These are phyloP conservation scores for Biscogniauxia marginata DNA, from an alignment of 2,329 filamentous ascomycete genomes.

Conservation along the genomic window DNA sequence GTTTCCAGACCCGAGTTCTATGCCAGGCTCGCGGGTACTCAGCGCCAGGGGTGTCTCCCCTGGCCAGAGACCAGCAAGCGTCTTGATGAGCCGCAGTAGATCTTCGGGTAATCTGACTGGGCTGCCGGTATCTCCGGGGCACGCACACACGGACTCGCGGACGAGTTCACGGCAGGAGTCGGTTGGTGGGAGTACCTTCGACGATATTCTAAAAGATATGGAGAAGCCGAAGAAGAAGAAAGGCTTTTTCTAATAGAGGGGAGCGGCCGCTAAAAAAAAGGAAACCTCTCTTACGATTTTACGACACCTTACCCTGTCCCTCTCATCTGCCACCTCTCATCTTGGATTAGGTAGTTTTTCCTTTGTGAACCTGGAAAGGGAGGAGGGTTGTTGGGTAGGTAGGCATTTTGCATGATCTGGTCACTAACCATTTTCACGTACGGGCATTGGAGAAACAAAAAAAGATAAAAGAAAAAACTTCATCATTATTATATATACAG, in stretches of 20 bases:
- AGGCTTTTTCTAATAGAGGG: slow-evolving; percentile 27
- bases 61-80: slow-evolving; percentile 24
- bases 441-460: background rate
- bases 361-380: too few species aligned
- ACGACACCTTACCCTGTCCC: background rate
- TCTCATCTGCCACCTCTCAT: background rate
- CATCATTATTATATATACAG: background rate
- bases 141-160: background rate
- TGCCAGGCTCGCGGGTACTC: slow-evolving; percentile 25
- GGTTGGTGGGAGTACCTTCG: slow-evolving; percentile 33
- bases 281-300: background rate
- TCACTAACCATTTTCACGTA: background rate
- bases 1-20: slow-evolving; percentile 16
- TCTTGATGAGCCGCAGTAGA: slow-evolving; percentile 29
- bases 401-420: background rate
- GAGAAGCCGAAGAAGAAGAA: slow-evolving; percentile 36
- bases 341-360: background rate
- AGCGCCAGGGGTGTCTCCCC: slow-evolving; percentile 26
- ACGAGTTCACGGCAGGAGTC: slow-evolving; percentile 27
- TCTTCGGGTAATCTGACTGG: slow-evolving; percentile 32
- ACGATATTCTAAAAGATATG: slow-evolving; percentile 35
- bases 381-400: background rate
- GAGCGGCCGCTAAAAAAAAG: background rate
- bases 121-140: slow-evolving; percentile 17
- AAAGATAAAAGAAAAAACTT: background rate